Evolutionary conservation across 2,329 filamentous ascomycete species (phyloP).

Genomic region (Botrytis fragariae): DNA sequence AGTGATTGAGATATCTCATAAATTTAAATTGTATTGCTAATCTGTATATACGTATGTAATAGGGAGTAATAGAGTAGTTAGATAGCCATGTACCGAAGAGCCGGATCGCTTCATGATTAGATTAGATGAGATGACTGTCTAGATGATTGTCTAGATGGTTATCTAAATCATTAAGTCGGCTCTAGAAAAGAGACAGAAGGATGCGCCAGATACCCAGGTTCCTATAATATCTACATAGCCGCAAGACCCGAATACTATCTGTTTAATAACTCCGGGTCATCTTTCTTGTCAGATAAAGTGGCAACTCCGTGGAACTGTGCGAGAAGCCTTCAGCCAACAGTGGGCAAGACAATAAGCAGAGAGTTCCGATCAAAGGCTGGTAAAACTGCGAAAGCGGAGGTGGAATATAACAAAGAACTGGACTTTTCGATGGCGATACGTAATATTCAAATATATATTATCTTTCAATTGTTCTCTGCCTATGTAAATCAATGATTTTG

Average conservation of each 20-base stretch:
- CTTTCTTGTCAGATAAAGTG: not conserved
- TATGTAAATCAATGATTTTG: not conserved
- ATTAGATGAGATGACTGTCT: not conserved
- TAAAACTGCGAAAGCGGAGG: constrained; percentile 7
- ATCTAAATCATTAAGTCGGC: not conserved
- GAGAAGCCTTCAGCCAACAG: not conserved
- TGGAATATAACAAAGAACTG: not conserved
- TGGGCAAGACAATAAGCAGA: not conserved
- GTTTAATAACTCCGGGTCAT: not conserved
- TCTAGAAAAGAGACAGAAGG: not conserved
- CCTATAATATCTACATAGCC: not conserved
- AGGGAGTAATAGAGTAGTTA: not conserved
- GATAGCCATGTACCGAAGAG: not conserved
- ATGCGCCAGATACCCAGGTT: not conserved
- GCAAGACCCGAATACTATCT: not conserved
- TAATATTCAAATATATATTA: not conserved
- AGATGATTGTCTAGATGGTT: not conserved
- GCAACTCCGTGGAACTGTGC: not conserved
- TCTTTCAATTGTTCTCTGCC: not conserved
- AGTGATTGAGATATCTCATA: not conserved
- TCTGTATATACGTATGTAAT: not conserved
- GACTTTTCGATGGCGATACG: not conserved
- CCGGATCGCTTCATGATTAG: not conserved
- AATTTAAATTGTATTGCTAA: not conserved
- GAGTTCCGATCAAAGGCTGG: not conserved